phyloP scores from a whole-genome alignment of 176 grass and related monocot genomes.

The Oryza glaberrima region DNA sequence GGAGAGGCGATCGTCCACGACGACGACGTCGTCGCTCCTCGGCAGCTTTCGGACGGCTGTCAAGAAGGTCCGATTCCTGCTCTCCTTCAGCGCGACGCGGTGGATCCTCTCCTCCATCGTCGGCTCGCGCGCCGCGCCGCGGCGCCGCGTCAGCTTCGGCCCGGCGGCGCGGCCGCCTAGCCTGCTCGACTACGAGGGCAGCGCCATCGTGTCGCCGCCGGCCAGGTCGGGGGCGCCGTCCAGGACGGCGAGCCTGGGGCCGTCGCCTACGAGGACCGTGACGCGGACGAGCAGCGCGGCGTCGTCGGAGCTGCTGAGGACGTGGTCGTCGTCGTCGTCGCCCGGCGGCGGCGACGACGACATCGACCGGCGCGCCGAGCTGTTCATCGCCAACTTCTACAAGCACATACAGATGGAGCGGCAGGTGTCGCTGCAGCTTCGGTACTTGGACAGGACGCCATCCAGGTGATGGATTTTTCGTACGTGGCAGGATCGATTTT shows the following conservation, averaged over 20 bases:
- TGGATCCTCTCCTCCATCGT: slow-evolving; percentile 60
- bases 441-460: slow-evolving; percentile 51
- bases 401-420: slow-evolving; percentile 72
- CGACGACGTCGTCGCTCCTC: slow-evolving; percentile 29
- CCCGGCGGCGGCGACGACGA: slow-evolving; percentile 37
- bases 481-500: not conserved
- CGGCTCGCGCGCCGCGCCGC: not conserved
- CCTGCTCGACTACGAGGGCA: slow-evolving; percentile 52
- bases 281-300: slow-evolving; percentile 50
- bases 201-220: not conserved
- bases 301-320: slow-evolving; percentile 20
- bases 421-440: slow-evolving; percentile 78
- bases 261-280: not conserved
- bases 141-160: slow-evolving; percentile 52
- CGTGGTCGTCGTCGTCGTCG: slow-evolving; percentile 20
- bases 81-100: slow-evolving; percentile 67
- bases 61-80: slow-evolving; percentile 67
- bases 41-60: slow-evolving; percentile 56
- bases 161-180: slow-evolving; percentile 28
- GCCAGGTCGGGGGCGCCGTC: not conserved
- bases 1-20: slow-evolving; percentile 8
- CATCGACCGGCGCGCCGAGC: slow-evolving; percentile 62
- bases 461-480: not conserved
- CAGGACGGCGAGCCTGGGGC: slow-evolving; percentile 34
- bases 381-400: slow-evolving; percentile 70